These are phyloP conservation scores for Ceratonia siliqua DNA, from an alignment of 306 rosid genomes.

Conservation along the genomic window DNA sequence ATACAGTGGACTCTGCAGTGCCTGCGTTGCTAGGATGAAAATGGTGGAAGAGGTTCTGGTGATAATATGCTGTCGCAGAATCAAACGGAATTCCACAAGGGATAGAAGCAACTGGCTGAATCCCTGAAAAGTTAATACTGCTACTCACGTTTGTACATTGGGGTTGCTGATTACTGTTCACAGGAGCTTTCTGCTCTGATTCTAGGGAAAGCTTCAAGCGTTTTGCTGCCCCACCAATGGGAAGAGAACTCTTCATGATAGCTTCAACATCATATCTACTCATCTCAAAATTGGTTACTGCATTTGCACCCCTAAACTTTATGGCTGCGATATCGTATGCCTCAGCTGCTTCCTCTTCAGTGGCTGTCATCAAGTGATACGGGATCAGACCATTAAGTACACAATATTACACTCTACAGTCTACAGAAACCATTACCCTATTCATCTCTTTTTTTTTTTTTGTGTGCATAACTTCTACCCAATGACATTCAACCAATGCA, in stretches of 20 bases:
- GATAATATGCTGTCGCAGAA: constrained; percentile 48
- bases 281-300: constrained; percentile 86
- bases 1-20: constrained; percentile 27
- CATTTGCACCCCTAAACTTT: constrained; percentile 75
- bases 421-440: not conserved
- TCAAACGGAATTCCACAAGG: constrained; percentile 62
- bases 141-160: constrained; percentile 37
- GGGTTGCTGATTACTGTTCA: constrained; percentile 33
- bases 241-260: constrained; percentile 62
- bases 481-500: not conserved
- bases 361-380: constrained; percentile 47
- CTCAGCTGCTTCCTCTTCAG: constrained; percentile 97
- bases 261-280: constrained; percentile 67
- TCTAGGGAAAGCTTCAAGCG: constrained; percentile 70
- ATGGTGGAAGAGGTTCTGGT: constrained; percentile 54
- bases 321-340: constrained; percentile 93
- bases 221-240: constrained; percentile 74
- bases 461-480: too few relatives aligned
- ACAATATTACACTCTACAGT: not conserved
- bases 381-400: not conserved
- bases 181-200: constrained; percentile 47
- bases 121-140: constrained; percentile 55
- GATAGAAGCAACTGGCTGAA: constrained; percentile 47
- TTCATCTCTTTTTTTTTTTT: too few relatives aligned
- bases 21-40: constrained; percentile 38